Evolutionary conservation across 345 rosid species (phyloP).

Genomic region (Euphorbia pulcherrima): DNA sequence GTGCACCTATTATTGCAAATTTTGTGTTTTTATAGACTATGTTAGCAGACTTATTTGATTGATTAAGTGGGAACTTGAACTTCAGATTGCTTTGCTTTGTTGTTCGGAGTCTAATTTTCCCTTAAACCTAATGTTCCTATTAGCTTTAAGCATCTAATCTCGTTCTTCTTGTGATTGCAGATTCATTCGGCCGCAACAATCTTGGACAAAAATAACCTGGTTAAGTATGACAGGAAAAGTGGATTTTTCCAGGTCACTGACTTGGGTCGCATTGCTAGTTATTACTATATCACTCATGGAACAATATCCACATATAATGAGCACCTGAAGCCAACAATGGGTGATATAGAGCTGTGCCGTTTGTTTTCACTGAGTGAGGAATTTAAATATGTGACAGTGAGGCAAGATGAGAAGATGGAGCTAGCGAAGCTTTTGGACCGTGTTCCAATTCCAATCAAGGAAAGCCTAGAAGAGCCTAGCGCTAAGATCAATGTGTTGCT

Average conservation of each 20-base stretch:
- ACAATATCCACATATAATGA: conserved; percentile 88
- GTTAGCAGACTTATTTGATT: neutral
- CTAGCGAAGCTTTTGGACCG: conserved; percentile 87
- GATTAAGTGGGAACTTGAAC: neutral
- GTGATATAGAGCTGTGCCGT: conserved; percentile 85
- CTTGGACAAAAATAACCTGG: conserved; percentile 85
- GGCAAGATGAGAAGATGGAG: conserved; percentile 99
- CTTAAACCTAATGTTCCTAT: neutral
- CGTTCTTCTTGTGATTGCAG: conserved; percentile 35
- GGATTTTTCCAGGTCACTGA: conserved; percentile 98
- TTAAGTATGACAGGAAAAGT: conserved; percentile 84
- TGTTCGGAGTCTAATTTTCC: neutral
- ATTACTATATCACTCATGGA: conserved; percentile 85
- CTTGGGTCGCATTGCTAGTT: conserved; percentile 98
- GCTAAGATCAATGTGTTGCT: conserved; percentile 92
- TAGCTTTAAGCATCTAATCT: neutral
- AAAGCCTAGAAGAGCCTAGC: conserved; percentile 91
- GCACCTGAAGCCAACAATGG: conserved; percentile 96
- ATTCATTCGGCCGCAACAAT: conserved; percentile 85
- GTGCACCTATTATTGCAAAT: neutral
- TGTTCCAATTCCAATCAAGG: conserved; percentile 94
- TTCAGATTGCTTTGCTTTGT: neutral
- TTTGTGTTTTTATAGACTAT: neutral
- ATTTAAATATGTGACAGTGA: conserved; percentile 87
- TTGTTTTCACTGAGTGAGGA: conserved; percentile 89